Conservation (phyloP, 2,329 filamentous ascomycete genomes). For the Domatiomyces globalis region DNA sequence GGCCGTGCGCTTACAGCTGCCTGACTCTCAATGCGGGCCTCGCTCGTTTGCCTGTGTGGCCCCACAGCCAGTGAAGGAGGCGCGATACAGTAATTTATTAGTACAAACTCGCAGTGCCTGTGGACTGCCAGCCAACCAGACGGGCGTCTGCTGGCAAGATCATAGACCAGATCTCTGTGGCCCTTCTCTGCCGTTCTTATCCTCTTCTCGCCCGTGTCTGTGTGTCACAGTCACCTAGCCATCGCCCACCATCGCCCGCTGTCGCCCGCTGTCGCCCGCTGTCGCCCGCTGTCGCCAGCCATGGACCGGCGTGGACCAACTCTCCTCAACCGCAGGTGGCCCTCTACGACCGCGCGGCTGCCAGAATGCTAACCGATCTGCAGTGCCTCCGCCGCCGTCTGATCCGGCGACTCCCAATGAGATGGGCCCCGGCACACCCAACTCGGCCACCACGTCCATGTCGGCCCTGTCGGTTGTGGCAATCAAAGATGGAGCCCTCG, state of each 20-base stretch:
- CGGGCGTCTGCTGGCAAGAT: neutral
- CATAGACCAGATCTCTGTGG: neutral
- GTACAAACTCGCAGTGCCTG: neutral
- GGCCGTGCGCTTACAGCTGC: too few species aligned
- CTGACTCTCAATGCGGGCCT: neutral
- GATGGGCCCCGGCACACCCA: conserved; percentile 78
- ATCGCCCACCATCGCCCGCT: neutral
- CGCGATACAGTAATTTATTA: too few species aligned
- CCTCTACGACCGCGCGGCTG: neutral
- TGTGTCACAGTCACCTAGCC: neutral
- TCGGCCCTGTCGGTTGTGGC: conserved; percentile 84
- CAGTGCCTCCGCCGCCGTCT: conserved; percentile 67
- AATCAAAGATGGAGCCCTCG: conserved; percentile 91
- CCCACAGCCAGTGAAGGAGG: neutral
- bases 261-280: too few species aligned
- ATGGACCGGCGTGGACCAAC: conserved; percentile 23
- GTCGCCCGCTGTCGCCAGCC: too few species aligned
- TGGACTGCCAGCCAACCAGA: conserved; percentile 1
- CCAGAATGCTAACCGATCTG: conserved; percentile 37
- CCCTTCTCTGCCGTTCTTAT: neutral
- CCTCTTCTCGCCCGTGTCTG: neutral
- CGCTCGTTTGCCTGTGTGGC: neutral
- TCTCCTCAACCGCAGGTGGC: conserved; percentile 41
- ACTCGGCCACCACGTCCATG: conserved; percentile 80
- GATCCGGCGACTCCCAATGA: conserved; percentile 79